Conservation (phyloP, 139 green algal species). For the Chlamydomonas sphaeroides region DNA sequence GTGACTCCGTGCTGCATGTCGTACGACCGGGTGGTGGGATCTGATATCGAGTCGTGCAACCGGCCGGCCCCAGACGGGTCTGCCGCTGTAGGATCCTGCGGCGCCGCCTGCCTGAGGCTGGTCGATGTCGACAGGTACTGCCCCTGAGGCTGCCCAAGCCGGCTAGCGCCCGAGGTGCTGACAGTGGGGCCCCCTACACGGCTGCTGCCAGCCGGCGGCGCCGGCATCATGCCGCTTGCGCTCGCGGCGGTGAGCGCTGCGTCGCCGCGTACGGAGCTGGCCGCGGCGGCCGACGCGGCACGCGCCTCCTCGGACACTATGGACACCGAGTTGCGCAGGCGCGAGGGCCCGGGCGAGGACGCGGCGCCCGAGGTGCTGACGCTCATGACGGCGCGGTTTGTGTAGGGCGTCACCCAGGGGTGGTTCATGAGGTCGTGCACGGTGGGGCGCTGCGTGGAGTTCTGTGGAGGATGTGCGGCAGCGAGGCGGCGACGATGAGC, state of each 20-base stretch:
- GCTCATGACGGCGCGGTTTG: neutral
- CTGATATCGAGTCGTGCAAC: slow-evolving; percentile 32
- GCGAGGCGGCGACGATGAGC: neutral
- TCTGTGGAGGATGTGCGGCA: neutral
- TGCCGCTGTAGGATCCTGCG: too few species aligned
- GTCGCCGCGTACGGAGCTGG: neutral
- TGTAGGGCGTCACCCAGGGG: slow-evolving; percentile 38
- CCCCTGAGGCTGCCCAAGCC: too few species aligned
- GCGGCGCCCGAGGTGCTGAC: too few species aligned
- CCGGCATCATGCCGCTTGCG: neutral
- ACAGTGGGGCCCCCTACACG: too few species aligned
- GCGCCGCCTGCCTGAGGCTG: too few species aligned
- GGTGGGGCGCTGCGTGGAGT: slow-evolving; percentile 37
- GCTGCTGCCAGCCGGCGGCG: neutral
- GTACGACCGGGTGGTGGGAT: slow-evolving; percentile 7
- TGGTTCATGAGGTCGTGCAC: slow-evolving; percentile 26
- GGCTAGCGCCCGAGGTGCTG: too few species aligned
- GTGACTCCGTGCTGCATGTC: neutral
- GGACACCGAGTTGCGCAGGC: slow-evolving; percentile 29
- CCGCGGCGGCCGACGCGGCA: neutral
- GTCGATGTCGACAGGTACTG: too few species aligned
- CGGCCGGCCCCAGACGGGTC: too few species aligned
- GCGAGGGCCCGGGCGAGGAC: neutral
- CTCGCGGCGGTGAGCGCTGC: neutral
- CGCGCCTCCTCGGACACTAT: neutral